Base-by-base conservation (phyloP, 2,329 filamentous ascomycete species). In the Colletotrichum lini region DNA sequence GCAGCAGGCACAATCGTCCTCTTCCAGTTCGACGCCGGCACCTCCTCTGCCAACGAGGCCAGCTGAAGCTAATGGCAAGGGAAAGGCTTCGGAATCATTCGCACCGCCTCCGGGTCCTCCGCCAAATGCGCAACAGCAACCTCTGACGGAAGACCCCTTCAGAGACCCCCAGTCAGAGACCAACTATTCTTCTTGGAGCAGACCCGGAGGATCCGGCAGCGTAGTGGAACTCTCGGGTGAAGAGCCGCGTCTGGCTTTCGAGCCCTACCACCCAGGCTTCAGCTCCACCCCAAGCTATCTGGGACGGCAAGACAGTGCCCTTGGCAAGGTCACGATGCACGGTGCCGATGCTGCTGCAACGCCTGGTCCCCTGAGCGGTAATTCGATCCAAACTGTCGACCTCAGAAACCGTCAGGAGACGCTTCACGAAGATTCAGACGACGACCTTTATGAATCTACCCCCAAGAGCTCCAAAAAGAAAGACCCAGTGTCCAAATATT, bases 251-350 rank as follows among this genome's bases (percentile, higher is more conserved):
- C 75, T 81, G 40, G 76, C 77, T 6, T 74, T 75, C 26, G 83
- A 85, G 69, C 80, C 82, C 7, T 84, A 80, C 72, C 79, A 84
- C 58, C 82, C 82, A 2, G 82, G 83, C 23, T 78, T 77, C 72
- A 73, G 66, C 57, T 54, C 72, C 63, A 81, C 79, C 18, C 76
- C 76, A 35, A 81, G 81, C 73, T 82, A 82, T 60, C 52, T 79
- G 2, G 78, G 77, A 53, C 78, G 82, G 45, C 82, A 84, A 73
- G 82, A 84, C 18, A 84, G 82, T 66, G 82, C 82, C 23, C 65
- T 81, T 52, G 82, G 79, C 49, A 83, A 84, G 75, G 76, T 83
- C 70, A 74, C 80, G 10, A 84, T 84, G 83, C 82, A 84, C 58
- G 84, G 82, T 9, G 82, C 79, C 47, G 78, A 63, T 16, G 45